Percentiles rank a stretch among this genome's conserved stretches.
phyloP scores from a whole-genome alignment of 192 early-diverging fungal genomes.

The Geranomyces michiganensis region DNA sequence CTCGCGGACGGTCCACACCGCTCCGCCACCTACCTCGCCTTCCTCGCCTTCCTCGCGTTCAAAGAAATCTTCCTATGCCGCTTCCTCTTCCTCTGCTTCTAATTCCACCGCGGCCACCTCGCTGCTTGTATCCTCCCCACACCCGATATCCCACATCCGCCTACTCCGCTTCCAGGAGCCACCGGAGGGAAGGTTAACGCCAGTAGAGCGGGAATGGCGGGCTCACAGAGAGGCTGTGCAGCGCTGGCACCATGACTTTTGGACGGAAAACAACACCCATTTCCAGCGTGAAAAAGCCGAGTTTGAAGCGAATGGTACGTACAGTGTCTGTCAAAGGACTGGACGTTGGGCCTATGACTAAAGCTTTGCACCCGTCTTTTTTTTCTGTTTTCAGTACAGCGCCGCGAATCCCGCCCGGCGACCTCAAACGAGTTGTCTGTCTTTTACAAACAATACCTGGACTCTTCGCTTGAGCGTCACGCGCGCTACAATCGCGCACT shows the following conservation, averaged over 20 bases:
- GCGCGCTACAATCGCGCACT: conserved; percentile 37
- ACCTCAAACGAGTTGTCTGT: conserved; percentile 34
- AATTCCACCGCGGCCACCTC: neutral
- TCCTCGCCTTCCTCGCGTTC: too few relatives aligned
- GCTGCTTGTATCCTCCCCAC: conserved; percentile 42
- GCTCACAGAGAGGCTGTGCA: conserved; percentile 22
- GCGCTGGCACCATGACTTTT: conserved; percentile 43
- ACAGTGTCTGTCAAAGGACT: neutral
- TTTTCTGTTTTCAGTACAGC: conserved; percentile 19
- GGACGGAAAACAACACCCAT: conserved; percentile 42
- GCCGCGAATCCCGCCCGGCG: conserved; percentile 8
- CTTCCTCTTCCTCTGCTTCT: neutral
- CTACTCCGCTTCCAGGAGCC: conserved; percentile 21
- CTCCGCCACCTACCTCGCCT: too few relatives aligned
- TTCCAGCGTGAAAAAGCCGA: conserved; percentile 31
- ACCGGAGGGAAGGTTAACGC: neutral
- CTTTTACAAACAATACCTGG: conserved; percentile 44
- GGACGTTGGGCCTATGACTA: neutral
- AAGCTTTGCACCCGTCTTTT: neutral
- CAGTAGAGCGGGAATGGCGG: conserved; percentile 18
- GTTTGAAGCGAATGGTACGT: conserved; percentile 35
- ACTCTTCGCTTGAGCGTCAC: conserved; percentile 29
- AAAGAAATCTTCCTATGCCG: too few relatives aligned
- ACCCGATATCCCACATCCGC: conserved; percentile 44
- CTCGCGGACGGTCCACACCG: too few relatives aligned